These are phyloP conservation scores for Gentiana straminea DNA, from an alignment of 257 asterid genomes.

Conservation along the genomic window DNA sequence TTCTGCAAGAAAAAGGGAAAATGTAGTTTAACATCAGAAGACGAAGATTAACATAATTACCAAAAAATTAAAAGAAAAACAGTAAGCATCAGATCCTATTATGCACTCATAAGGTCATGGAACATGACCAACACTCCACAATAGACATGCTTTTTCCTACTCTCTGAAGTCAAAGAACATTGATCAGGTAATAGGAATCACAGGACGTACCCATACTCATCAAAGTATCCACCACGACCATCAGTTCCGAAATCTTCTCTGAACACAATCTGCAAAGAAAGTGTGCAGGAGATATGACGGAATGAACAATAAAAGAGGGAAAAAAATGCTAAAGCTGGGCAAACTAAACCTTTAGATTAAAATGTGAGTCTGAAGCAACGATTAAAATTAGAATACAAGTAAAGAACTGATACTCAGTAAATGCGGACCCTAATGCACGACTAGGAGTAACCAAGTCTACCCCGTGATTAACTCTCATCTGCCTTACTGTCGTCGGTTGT, in stretches of 20 bases:
- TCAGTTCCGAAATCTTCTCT: constrained; percentile 98
- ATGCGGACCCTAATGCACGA: too few species aligned
- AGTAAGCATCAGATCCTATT: neutral
- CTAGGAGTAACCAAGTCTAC: neutral
- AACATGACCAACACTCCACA: neutral
- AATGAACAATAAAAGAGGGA: neutral
- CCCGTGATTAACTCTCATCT: neutral
- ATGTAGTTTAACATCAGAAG: neutral
- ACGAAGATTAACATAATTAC: too few species aligned
- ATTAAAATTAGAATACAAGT: neutral
- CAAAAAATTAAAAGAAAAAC: too few species aligned
- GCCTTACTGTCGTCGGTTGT: neutral
- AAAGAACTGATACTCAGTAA: neutral
- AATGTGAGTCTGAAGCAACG: neutral
- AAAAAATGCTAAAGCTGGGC: too few species aligned
- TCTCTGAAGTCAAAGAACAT: too few species aligned
- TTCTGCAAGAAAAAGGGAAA: constrained; percentile 36
- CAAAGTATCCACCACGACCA: constrained; percentile 99
- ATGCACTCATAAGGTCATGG: neutral
- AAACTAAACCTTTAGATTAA: too few species aligned
- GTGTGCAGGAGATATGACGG: constrained; percentile 4
- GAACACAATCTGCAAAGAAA: constrained; percentile 65
- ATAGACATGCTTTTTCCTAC: neutral
- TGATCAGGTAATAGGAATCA: constrained; percentile 11
- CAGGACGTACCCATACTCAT: constrained; percentile 75